Conservation (phyloP, 1,284 basidiomycete genomes). For the Pterulicium gracile region DNA sequence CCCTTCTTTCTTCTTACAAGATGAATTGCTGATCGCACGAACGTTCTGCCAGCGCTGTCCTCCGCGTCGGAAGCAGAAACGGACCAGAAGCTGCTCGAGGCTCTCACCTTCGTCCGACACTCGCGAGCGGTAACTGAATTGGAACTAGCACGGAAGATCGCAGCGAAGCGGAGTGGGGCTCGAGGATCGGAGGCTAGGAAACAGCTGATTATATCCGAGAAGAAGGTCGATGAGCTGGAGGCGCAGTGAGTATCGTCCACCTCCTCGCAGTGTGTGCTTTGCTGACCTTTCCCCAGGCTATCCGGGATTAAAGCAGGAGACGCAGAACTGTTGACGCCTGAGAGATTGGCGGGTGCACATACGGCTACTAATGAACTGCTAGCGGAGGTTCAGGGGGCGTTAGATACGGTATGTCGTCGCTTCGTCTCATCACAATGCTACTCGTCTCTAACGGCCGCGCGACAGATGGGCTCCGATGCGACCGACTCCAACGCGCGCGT, state of each 20-base stretch:
- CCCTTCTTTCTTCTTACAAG: too few relatives aligned
- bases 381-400: constrained; percentile 22
- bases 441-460: too few relatives aligned
- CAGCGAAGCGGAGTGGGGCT: constrained; percentile 46
- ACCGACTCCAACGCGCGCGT: background rate
- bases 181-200: constrained; percentile 50
- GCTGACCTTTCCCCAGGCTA: too few relatives aligned
- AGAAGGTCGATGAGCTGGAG: constrained; percentile 21
- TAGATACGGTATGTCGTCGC: constrained; percentile 24
- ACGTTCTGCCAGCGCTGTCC: too few relatives aligned
- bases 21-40: too few relatives aligned
- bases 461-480: background rate
- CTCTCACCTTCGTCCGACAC: background rate
- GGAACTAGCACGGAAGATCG: constrained; percentile 40
- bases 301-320: too few relatives aligned
- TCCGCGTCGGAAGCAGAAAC: too few relatives aligned
- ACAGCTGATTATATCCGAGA: constrained; percentile 40
- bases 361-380: constrained; percentile 21
- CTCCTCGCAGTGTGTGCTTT: too few relatives aligned
- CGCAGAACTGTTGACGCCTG: too few relatives aligned
- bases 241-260: constrained; percentile 15
- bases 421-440: background rate
- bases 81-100: background rate
- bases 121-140: constrained; percentile 19
- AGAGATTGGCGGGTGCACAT: constrained; percentile 15